phyloP scores from a whole-genome alignment of 495 filamentous ascomycete genomes.

The Terfezia claveryi region DNA sequence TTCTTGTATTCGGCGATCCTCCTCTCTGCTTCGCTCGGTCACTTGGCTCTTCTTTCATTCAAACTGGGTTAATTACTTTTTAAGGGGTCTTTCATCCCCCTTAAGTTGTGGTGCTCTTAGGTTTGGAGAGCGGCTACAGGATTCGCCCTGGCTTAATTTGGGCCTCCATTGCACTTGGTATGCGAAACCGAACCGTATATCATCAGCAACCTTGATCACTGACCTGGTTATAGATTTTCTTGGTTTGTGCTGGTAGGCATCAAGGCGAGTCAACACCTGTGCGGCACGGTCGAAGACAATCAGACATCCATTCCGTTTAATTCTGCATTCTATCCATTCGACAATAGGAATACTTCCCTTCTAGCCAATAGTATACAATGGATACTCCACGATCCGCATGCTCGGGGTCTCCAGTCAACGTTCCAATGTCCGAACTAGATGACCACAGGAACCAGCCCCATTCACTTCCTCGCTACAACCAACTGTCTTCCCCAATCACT shows the following conservation, averaged over 20 bases:
- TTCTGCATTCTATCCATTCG: not conserved
- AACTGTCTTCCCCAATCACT: constrained; percentile 24
- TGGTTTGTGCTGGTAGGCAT: not conserved
- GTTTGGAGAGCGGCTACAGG: not conserved
- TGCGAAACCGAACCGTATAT: constrained; percentile 7
- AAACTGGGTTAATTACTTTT: constrained; percentile 3
- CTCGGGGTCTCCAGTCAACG: constrained; percentile 25
- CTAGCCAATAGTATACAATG: constrained; percentile 14
- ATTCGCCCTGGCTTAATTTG: not conserved
- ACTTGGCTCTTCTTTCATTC: constrained; percentile 7
- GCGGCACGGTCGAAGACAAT: not conserved
- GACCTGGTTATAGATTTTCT: constrained; percentile 1
- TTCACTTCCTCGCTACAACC: constrained; percentile 29
- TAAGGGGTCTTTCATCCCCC: constrained; percentile 26
- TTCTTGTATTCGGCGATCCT: constrained; percentile 1
- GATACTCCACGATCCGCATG: constrained; percentile 39
- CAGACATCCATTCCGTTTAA: not conserved
- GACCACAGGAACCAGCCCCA: constrained; percentile 70
- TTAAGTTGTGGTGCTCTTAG: not conserved
- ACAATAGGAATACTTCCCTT: not conserved
- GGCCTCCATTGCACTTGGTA: too few species aligned
- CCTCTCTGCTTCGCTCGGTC: constrained; percentile 10
- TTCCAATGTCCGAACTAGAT: constrained; percentile 62
- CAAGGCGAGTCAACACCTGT: not conserved
- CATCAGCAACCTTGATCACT: constrained; percentile 8